Percentiles rank a stretch among this genome's conserved stretches.
These are phyloP conservation scores for Trichoderma gamsii DNA, from an alignment of 495 filamentous ascomycete species.

Conservation along the genomic window DNA sequence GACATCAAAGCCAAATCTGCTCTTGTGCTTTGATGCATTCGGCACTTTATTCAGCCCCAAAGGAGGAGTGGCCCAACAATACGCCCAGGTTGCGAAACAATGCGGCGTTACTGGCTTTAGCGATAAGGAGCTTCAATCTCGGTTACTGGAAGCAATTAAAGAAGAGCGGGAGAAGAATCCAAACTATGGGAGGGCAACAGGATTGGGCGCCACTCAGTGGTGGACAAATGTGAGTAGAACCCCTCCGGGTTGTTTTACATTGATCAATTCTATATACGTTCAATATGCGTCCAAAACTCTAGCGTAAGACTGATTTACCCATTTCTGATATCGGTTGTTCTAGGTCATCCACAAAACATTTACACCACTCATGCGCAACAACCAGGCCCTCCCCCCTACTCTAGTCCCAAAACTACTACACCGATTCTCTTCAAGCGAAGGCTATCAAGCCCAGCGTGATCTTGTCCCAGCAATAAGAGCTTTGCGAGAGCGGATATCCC, in stretches of 20 bases:
- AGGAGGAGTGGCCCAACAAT: conserved; percentile 54
- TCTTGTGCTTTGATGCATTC: conserved; percentile 71
- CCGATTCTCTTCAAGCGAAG: conserved; percentile 3
- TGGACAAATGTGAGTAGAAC: conserved; percentile 55
- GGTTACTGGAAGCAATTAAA: conserved; percentile 45
- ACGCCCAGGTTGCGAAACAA: conserved; percentile 50
- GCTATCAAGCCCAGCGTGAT: not conserved
- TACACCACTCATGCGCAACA: not conserved
- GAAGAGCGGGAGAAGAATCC: conserved; percentile 45
- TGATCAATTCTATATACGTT: not conserved
- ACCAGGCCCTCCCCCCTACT: not conserved
- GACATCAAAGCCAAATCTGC: conserved; percentile 35
- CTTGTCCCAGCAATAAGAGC: conserved; percentile 37
- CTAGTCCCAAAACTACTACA: not conserved
- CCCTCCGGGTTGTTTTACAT: not conserved
- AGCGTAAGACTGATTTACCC: not conserved
- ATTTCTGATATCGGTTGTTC: not conserved
- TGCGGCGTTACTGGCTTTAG: conserved; percentile 46
- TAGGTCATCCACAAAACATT: conserved; percentile 21
- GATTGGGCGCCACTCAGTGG: conserved; percentile 55
- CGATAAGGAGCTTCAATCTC: conserved; percentile 27
- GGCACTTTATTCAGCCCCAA: conserved; percentile 66
- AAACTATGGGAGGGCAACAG: conserved; percentile 61
- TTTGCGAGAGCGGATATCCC: conserved; percentile 26
- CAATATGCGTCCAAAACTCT: not conserved